Conservation (phyloP, 495 filamentous ascomycete genomes). For the Podospora pseudocomata region DNA sequence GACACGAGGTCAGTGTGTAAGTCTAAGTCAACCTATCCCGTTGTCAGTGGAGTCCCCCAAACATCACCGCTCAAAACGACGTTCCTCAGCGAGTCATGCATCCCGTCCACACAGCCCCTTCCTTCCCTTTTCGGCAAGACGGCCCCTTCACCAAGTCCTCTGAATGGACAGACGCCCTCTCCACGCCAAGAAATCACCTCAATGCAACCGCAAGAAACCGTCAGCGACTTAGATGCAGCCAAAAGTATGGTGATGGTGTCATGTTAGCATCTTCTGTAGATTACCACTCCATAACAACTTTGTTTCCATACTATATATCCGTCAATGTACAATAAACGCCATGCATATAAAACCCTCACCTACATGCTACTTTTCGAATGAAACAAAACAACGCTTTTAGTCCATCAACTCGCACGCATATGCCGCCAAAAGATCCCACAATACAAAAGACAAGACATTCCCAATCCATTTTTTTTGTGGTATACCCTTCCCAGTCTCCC, state of each 20-base stretch:
- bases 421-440: neutral
- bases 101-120: neutral
- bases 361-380: too few relatives aligned
- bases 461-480: neutral
- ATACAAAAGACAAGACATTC: neutral
- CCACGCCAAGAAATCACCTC: neutral
- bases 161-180: neutral
- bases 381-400: neutral
- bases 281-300: neutral
- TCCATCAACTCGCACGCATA: neutral
- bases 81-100: neutral
- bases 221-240: too few relatives aligned
- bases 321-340: neutral
- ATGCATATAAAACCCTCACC: neutral
- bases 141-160: neutral
- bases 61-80: neutral
- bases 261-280: neutral
- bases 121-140: neutral
- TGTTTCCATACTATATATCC: neutral
- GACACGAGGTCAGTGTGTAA: too few relatives aligned
- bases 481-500: neutral
- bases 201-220: neutral
- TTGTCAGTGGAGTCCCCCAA: neutral
- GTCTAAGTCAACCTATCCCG: too few relatives aligned
- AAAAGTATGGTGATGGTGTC: neutral